A percentile compares a stretch with the other conserved stretches of the same genome.
These are phyloP conservation scores for Pyropia haitanensis DNA, from an alignment of 23 red algal species.

Conservation along the genomic window DNA sequence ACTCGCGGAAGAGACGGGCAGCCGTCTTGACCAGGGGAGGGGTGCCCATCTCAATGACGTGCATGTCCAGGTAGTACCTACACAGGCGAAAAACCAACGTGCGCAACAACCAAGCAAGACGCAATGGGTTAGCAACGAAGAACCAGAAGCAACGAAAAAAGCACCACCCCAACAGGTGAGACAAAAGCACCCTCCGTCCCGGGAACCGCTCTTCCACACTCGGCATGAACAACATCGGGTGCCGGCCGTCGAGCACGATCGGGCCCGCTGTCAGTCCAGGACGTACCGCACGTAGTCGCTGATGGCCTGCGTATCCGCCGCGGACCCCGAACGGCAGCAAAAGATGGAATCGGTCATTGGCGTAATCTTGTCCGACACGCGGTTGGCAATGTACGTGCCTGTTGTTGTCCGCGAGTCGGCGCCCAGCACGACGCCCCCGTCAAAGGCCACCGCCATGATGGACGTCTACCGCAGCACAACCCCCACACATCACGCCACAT, in stretches of 20 bases:
- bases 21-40: constrained; percentile 59
- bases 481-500: no score
- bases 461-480: constrained; percentile 16
- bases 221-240: no score
- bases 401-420: constrained; percentile 96
- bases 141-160: not conserved
- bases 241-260: no score
- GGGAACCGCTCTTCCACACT: no score
- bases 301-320: constrained; percentile 95
- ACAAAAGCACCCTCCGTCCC: no score
- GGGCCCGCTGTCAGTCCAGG: not conserved
- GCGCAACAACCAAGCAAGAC: not conserved
- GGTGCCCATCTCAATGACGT: constrained; percentile 67
- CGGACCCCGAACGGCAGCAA: constrained; percentile 98
- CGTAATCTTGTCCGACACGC: constrained; percentile 95
- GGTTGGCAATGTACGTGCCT: constrained; percentile 95
- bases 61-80: constrained; percentile 61
- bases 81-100: not conserved
- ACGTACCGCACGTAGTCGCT: constrained; percentile 86
- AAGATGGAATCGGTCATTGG: constrained; percentile 80
- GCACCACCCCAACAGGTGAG: not conserved
- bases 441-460: constrained; percentile 96
- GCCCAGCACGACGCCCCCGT: constrained; percentile 95
- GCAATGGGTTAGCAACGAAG: not conserved
- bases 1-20: constrained; percentile 67